Evolutionary conservation across 768 basidiomycete genomes (phyloP), one percentile per base, ranked within the genome.

Genomic region (Strobilomyces echinocephalus): DNA sequence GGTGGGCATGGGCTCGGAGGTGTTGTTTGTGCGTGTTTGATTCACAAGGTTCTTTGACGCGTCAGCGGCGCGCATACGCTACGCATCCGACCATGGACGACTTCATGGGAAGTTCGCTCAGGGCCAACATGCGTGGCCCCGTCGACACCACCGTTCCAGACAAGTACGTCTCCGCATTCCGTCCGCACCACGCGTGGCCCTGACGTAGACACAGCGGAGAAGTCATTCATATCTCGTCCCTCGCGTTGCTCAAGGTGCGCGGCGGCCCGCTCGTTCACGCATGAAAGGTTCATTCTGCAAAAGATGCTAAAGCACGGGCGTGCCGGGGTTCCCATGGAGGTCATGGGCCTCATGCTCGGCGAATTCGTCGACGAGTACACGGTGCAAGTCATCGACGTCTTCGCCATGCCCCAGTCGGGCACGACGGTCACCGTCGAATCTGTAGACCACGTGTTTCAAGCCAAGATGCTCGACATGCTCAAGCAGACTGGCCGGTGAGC

Each of bases 221-320:
- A 75, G 88, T 91, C 65, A 95, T 98, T 59, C 93, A 97, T 72
- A 98, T 99, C 64, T 97, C 94, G 16, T 95, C 93, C 9, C 75
- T 99, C 3, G 97, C 97, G n/a, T 78, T 99, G 15, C 77, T 99
- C 48, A 99, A 99, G 84, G 95, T 90, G 36, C 46, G 76, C 59
- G 26, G n/a, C 16, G 26, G 10, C 35, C 18, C 2, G 26, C 26
- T 47, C 18, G 33, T 21, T 30, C 28, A 24, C 15, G 12, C 31
- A 35, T 36, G 24, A 55, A 44, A 11, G 15, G 50, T 42, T 56
- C 47, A 52, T 55, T 38, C 45, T n/a, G 12, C 18, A 30, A 61
- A n/a, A 99, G 95, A 99, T 99, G 97, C 76, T 99, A 56, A 99
- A 99, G 73, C 97, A 99, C 65, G 97, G 97, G 20, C 87, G 97